Evolutionary conservation across 257 asterid species (phyloP).

Genomic region (Rubia yunnanensis): DNA sequence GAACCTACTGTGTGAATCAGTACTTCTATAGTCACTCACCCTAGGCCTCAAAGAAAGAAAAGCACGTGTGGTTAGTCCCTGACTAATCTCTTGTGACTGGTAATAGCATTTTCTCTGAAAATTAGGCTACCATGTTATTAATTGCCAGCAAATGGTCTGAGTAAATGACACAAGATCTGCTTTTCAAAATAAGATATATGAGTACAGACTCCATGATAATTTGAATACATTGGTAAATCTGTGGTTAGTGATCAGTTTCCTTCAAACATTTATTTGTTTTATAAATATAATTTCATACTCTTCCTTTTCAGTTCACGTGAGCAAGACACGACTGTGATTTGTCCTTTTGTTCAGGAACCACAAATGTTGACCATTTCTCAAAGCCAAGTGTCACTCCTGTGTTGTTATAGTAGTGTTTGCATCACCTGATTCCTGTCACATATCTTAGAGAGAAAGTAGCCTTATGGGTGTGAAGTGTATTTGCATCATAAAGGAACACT

Average conservation of each 20-base stretch:
- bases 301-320: background rate
- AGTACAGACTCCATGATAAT: background rate
- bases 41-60: background rate
- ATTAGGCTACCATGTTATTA: background rate
- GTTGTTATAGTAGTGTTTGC: background rate
- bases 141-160: background rate
- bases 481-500: background rate
- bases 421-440: background rate
- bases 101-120: background rate
- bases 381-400: background rate
- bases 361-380: background rate
- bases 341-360: background rate
- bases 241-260: background rate
- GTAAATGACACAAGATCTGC: background rate
- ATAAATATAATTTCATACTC: background rate
- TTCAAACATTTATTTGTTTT: background rate
- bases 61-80: background rate
- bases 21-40: background rate
- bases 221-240: background rate
- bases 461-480: background rate
- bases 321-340: background rate
- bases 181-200: background rate
- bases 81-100: background rate
- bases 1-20: background rate
- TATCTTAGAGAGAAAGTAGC: background rate